These are phyloP conservation scores for Phytophthora foliorum DNA, from an alignment of 352 stramenopile genomes.

Conservation along the genomic window DNA sequence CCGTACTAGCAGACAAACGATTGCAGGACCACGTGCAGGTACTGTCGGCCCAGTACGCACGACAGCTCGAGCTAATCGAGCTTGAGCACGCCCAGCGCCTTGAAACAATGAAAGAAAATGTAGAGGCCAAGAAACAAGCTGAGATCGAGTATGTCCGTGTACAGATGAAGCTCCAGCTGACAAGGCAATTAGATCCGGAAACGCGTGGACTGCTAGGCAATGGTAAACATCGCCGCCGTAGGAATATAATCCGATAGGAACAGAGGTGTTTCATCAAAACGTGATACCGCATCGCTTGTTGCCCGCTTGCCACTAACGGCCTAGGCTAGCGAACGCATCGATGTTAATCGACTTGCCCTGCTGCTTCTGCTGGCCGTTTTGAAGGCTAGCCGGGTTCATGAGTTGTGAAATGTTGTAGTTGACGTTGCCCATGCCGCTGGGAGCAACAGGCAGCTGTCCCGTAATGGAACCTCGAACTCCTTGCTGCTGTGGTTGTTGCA, in stretches of 20 bases:
- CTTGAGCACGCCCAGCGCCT: slow-evolving; percentile 40
- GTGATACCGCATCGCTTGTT: neutral
- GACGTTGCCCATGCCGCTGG: slow-evolving; percentile 39
- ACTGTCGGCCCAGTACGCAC: slow-evolving; percentile 27
- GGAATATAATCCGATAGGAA: slow-evolving; percentile 7
- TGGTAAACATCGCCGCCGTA: neutral
- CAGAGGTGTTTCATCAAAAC: slow-evolving; percentile 2
- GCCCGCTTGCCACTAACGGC: slow-evolving; percentile 25
- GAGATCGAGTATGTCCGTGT: slow-evolving; percentile 53
- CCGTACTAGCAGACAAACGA: slow-evolving; percentile 35
- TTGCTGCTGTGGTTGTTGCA: slow-evolving; percentile 43
- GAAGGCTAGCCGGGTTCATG: slow-evolving; percentile 81
- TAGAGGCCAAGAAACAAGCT: slow-evolving; percentile 39
- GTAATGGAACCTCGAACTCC: slow-evolving; percentile 29
- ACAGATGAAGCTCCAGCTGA: slow-evolving; percentile 48
- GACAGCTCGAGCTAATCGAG: slow-evolving; percentile 35
- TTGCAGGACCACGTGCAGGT: slow-evolving; percentile 35
- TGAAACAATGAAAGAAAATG: slow-evolving; percentile 33
- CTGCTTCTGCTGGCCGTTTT: slow-evolving; percentile 44
- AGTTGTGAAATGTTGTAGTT: slow-evolving; percentile 90
- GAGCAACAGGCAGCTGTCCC: slow-evolving; percentile 26
- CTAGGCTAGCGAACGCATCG: slow-evolving; percentile 78
- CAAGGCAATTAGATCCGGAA: slow-evolving; percentile 44
- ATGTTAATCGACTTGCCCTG: slow-evolving; percentile 84
- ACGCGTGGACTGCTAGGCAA: slow-evolving; percentile 7